Evolutionary conservation across 2,329 filamentous ascomycete species (phyloP).

Genomic region (Uncinocarpus reesii): DNA sequence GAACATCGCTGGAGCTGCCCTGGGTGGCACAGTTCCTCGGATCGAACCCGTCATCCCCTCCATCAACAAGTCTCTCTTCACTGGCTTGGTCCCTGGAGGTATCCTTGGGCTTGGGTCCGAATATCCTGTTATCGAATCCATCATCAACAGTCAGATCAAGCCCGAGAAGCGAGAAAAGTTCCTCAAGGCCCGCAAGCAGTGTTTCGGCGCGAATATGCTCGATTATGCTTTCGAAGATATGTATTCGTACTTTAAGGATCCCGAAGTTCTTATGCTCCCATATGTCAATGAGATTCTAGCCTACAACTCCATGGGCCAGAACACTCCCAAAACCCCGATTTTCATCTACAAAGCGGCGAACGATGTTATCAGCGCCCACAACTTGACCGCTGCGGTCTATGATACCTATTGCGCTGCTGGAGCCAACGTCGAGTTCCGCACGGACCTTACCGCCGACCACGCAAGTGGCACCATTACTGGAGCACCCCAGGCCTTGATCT

Average conservation of each 20-base stretch:
- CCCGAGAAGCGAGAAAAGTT: slow-evolving; percentile 19
- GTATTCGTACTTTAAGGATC: slow-evolving; percentile 18
- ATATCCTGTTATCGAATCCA: slow-evolving; percentile 19
- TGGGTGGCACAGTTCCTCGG: slow-evolving; percentile 42
- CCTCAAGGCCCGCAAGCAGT: slow-evolving; percentile 18
- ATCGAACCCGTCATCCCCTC: slow-evolving; percentile 29
- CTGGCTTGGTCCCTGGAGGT: slow-evolving; percentile 30
- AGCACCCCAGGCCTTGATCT: slow-evolving; percentile 25
- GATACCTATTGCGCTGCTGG: slow-evolving; percentile 34
- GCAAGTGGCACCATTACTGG: slow-evolving; percentile 28
- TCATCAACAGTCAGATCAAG: slow-evolving; percentile 18
- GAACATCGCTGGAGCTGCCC: slow-evolving; percentile 39
- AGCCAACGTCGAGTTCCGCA: slow-evolving; percentile 37
- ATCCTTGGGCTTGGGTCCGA: slow-evolving; percentile 23
- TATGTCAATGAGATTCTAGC: slow-evolving; percentile 16
- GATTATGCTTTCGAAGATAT: slow-evolving; percentile 20
- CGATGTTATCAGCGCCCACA: slow-evolving; percentile 39
- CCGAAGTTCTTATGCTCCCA: slow-evolving; percentile 16
- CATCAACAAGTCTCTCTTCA: slow-evolving; percentile 25
- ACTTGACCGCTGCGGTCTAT: slow-evolving; percentile 38
- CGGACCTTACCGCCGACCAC: slow-evolving; percentile 39
- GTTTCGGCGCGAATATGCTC: slow-evolving; percentile 18
- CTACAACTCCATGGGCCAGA: slow-evolving; percentile 28
- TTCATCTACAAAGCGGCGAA: slow-evolving; percentile 43
- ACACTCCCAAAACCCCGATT: slow-evolving; percentile 40